Base-by-base conservation (phyloP, 2,329 filamentous ascomycete species). In the Sclerotinia sclerotiorum region DNA sequence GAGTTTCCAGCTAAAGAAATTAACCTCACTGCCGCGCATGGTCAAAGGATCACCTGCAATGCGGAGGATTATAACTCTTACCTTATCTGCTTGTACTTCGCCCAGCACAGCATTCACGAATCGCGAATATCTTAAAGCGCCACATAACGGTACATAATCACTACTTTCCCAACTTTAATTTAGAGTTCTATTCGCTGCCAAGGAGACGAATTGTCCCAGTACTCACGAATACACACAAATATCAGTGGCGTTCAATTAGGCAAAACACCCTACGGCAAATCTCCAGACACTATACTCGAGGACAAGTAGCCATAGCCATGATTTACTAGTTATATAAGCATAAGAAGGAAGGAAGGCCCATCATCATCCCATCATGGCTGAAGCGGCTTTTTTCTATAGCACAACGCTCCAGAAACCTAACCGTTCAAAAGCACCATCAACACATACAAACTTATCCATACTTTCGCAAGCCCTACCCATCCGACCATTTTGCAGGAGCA, bases 301-400 rank as follows among this genome's bases (percentile, higher is more conserved):
- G 21, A 27, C 39, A 21, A 5, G n/a, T 17, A 39, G n/a, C 46
- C 48, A 49, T 49, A 61, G 29, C 56, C 39, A 60, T 21, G 10
- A 10, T 8, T 29, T 19, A 29, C 8, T 61, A 24, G 27, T 24
- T 49, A 35, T 24, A 39, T 35, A 56, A 39, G n/a, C 13, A 27
- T n/a, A 19, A 39, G 46, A 35, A 32, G 35, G n/a, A n/a, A n/a
- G n/a, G n/a, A 56, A 19, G n/a, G 32, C 3, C 29, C 19, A 24
- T 39, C 29, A 35, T 35, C 29, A 17, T 8, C 32, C 32, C 62
- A 70, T 24, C 39, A 75, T 75, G 73, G 65, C 72, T n/a, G 74
- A 76, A 67, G 73, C 72, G 32, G 72, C 69, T 27, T 74, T 76
- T 63, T 75, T 73, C 55, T 72, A 71, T 62, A 73, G 74, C 58